Base-by-base conservation (phyloP, 2,329 filamentous ascomycete species). In the Fusarium zealandicum region DNA sequence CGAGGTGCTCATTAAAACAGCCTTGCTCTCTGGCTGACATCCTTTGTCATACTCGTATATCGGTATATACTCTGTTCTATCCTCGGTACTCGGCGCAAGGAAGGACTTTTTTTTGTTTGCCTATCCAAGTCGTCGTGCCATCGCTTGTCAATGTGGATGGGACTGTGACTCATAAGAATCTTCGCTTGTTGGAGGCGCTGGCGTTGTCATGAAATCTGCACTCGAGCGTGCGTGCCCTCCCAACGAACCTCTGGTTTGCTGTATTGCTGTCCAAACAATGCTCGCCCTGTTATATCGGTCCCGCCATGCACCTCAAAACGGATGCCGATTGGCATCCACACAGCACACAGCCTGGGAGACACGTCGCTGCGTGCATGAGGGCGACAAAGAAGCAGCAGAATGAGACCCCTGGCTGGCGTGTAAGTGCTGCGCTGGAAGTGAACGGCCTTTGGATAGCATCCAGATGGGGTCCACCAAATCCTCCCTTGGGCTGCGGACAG, bases 221-320 rank as follows among this genome's bases (percentile, higher is more conserved):
- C 49, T 54, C 42, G 35, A 35, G 45, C 49, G 51, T 51, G 32
- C 53, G 61, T 62, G 52, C 46, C 50, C 51, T 64, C 63, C 64
- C 63, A 67, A 64, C 64, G 58, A 65, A 64, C 65, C 63, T 68
- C 55, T 55, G 59, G 44, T 59, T 48, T 60, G 55, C 53, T 68
- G 67, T 70, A 57, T 70, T 69, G 66, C 67, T 68, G 66, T 69
- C 68, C 67, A 70, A 70, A 63, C 61, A 54, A 64, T 55, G 43
- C 54, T 56, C 59, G 57, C 63, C 65, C 61, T 53, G 65, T 68
- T 61, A 59, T 65, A 64, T 66, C 59, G 59, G 66, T 59, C 66
- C 61, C 63, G 59, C 61, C 51, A 52, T 62, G 56, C 46, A 64
- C 63, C 59, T 57, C 57, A 54, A 63, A 43, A 55, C 51, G 51